These are phyloP conservation scores for Xylaria sp. DNA, from an alignment of 2,329 filamentous ascomycete species.

Conservation along the genomic window DNA sequence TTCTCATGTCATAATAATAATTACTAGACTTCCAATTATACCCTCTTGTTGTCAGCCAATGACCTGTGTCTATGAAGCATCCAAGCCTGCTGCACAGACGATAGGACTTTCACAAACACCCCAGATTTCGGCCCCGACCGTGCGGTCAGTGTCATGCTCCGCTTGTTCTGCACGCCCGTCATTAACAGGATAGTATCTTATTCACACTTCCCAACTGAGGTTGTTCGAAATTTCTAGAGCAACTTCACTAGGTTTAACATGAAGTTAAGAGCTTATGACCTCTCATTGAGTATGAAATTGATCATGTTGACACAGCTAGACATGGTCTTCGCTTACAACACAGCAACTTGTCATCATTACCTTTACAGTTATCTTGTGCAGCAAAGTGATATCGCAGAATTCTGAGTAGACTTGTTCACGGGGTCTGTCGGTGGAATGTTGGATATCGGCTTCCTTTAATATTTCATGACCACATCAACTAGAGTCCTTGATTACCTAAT, in stretches of 20 bases:
- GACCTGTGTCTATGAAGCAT: neutral
- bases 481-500: too few relatives aligned
- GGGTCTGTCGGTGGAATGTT: too few relatives aligned
- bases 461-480: too few relatives aligned
- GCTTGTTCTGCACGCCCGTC: neutral
- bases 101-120: neutral
- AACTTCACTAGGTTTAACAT: neutral
- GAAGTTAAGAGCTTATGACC: neutral
- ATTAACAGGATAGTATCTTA: neutral
- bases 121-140: neutral
- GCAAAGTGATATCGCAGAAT: too few relatives aligned
- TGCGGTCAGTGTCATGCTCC: neutral
- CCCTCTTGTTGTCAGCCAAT: neutral
- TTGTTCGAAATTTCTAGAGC: neutral
- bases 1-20: conserved; percentile 2
- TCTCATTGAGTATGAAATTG: neutral
- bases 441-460: too few relatives aligned
- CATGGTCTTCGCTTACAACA: neutral
- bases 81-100: neutral
- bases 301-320: neutral
- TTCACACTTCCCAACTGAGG: neutral
- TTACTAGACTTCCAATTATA: neutral
- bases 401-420: too few relatives aligned
- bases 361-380: neutral
- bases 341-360: neutral